Percentiles rank a stretch among this genome's conserved stretches.
Conservation (phyloP, 257 asterid species). For the Ilex asprella region DNA sequence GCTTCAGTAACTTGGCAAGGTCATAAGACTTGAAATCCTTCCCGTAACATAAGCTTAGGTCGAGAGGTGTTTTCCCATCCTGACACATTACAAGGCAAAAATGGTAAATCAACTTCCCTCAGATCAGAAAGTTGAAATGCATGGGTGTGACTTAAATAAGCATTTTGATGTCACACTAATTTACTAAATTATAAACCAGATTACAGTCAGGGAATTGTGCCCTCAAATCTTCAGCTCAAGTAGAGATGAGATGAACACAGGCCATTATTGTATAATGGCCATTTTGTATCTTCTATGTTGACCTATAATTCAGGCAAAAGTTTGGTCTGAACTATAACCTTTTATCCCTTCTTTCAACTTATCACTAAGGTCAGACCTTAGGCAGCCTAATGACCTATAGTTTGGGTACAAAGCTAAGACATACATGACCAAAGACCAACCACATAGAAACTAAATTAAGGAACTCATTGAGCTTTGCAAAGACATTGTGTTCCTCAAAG, state of each 20-base stretch:
- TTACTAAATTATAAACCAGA: neutral
- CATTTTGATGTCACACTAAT: neutral
- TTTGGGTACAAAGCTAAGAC: neutral
- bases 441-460: neutral
- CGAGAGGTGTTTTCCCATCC: slow-evolving; percentile 71
- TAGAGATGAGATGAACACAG: no score
- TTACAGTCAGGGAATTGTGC: neutral
- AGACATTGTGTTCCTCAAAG: neutral
- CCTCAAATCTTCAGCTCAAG: no score
- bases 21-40: slow-evolving; percentile 93
- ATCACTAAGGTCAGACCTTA: neutral
- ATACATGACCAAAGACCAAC: neutral
- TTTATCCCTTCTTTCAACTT: no score
- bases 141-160: neutral
- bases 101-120: neutral
- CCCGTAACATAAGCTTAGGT: slow-evolving; percentile 80
- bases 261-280: no score
- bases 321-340: no score
- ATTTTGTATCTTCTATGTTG: no score
- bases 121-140: neutral
- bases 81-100: slow-evolving; percentile 12
- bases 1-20: slow-evolving; percentile 76
- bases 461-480: neutral
- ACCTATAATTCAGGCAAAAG: no score
- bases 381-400: neutral